phyloP scores from a whole-genome alignment of 1,284 basidiomycete species.

The Peniophora sp. region DNA sequence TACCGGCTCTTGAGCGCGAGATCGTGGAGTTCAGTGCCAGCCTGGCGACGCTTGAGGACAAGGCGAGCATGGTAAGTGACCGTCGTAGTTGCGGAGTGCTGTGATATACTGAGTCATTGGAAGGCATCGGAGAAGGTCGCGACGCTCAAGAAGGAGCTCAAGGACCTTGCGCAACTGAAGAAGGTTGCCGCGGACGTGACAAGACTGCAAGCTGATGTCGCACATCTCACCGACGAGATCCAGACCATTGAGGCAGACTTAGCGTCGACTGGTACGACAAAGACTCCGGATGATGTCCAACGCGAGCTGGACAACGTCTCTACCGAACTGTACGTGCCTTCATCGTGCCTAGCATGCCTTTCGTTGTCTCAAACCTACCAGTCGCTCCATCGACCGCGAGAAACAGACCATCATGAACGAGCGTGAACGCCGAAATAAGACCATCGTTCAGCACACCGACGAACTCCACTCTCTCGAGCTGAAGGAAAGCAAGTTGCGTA shows the following conservation, averaged over 20 bases:
- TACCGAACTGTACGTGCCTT: constrained; percentile 53
- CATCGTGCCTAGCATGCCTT: constrained; percentile 2
- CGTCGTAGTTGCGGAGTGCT: constrained; percentile 5
- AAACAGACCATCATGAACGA: constrained; percentile 52
- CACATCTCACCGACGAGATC: constrained; percentile 60
- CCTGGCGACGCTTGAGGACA: constrained; percentile 40
- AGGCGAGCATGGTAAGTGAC: constrained; percentile 49
- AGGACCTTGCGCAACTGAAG: constrained; percentile 61
- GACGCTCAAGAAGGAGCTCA: constrained; percentile 41
- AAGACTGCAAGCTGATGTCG: constrained; percentile 58
- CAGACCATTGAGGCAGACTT: constrained; percentile 64
- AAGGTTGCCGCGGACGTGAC: constrained; percentile 57
- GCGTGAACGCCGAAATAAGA: constrained; percentile 56
- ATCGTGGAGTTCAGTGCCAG: constrained; percentile 50
- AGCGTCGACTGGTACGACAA: constrained; percentile 62
- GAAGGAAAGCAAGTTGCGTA: constrained; percentile 51
- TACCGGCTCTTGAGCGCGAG: constrained; percentile 62
- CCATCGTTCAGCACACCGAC: constrained; percentile 48
- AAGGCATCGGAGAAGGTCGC: constrained; percentile 44
- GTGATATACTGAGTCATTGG: no score
- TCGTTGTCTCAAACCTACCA: constrained; percentile 21
- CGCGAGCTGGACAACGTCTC: constrained; percentile 58
- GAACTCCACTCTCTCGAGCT: constrained; percentile 58
- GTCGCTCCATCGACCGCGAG: constrained; percentile 67
- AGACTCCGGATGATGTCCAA: constrained; percentile 82